These are phyloP conservation scores for Penicillium coffeae DNA, from an alignment of 495 filamentous ascomycete genomes.

Conservation along the genomic window DNA sequence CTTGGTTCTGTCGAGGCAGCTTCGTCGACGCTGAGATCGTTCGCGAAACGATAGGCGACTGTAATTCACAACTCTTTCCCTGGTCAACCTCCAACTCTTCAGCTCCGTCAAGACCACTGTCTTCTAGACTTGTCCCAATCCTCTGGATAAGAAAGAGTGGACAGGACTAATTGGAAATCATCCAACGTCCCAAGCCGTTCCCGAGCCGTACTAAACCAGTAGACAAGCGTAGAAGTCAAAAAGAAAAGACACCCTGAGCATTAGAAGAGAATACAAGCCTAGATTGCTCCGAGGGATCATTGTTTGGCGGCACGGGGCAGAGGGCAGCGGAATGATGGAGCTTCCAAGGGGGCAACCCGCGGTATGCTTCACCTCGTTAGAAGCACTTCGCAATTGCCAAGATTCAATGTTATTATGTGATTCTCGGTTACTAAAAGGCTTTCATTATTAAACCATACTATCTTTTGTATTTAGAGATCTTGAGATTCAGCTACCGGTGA, in stretches of 20 bases:
- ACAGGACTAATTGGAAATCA: constrained; percentile 24
- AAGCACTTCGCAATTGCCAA: no score
- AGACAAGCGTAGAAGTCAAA: constrained; percentile 13
- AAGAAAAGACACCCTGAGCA: constrained; percentile 8
- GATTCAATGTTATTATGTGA: no score
- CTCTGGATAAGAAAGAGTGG: constrained; percentile 21
- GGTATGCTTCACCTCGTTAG: constrained; percentile 21
- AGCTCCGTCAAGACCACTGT: background rate
- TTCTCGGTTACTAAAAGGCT: no score
- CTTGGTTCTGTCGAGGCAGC: no score
- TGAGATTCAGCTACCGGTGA: no score
- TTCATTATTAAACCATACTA: no score
- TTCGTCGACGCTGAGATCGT: background rate
- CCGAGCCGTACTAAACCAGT: constrained; percentile 10
- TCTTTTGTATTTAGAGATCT: no score
- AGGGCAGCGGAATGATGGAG: constrained; percentile 24
- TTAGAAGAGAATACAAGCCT: constrained; percentile 23
- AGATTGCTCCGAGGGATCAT: constrained; percentile 23
- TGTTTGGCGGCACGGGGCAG: constrained; percentile 22
- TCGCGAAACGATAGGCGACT: no score
- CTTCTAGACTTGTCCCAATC: constrained; percentile 1
- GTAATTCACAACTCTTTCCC: background rate
- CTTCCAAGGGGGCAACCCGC: constrained; percentile 20
- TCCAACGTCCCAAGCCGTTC: constrained; percentile 23
- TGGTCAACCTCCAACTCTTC: background rate